Conservation (phyloP, 176 grass and related monocot species). For the Luzula sylvatica region DNA sequence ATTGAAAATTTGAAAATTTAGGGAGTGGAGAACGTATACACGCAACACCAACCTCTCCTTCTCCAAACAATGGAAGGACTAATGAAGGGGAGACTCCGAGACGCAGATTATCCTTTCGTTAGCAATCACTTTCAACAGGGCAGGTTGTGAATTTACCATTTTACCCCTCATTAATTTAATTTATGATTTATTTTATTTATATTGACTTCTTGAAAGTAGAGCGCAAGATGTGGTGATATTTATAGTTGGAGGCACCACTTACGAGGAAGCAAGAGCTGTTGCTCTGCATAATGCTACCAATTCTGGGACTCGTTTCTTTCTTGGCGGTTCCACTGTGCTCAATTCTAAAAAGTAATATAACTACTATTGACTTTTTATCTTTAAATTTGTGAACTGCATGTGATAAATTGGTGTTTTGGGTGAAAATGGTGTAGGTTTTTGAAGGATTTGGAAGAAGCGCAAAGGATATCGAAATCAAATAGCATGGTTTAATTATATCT, state of each 20-base stretch:
- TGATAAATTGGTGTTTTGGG: background rate
- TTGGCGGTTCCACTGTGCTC: conserved; percentile 79
- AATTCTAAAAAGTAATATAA: conserved; percentile 72
- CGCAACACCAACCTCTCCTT: conserved; percentile 92
- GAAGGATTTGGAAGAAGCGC: conserved; percentile 80
- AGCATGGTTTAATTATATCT: conserved; percentile 32
- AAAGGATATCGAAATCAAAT: conserved; percentile 71
- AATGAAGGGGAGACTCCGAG: conserved; percentile 79
- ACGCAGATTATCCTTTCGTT: conserved; percentile 88
- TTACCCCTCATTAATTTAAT: background rate
- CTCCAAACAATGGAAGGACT: conserved; percentile 95
- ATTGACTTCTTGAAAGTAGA: conserved; percentile 30
- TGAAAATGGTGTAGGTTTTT: conserved; percentile 59
- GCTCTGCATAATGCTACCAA: conserved; percentile 76
- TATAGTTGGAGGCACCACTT: conserved; percentile 90
- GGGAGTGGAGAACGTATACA: conserved; percentile 98
- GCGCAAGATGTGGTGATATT: conserved; percentile 98
- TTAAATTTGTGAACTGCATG: too few species aligned
- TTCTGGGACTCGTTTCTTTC: conserved; percentile 79
- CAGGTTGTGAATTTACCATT: conserved; percentile 34
- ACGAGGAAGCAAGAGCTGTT: conserved; percentile 79
- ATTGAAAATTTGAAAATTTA: background rate
- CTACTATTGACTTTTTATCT: background rate
- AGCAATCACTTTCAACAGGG: conserved; percentile 94
- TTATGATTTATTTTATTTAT: background rate